Evolutionary conservation across 805 yeast genomes (phyloP).

Genomic region (Myxozyma neotropica): DNA sequence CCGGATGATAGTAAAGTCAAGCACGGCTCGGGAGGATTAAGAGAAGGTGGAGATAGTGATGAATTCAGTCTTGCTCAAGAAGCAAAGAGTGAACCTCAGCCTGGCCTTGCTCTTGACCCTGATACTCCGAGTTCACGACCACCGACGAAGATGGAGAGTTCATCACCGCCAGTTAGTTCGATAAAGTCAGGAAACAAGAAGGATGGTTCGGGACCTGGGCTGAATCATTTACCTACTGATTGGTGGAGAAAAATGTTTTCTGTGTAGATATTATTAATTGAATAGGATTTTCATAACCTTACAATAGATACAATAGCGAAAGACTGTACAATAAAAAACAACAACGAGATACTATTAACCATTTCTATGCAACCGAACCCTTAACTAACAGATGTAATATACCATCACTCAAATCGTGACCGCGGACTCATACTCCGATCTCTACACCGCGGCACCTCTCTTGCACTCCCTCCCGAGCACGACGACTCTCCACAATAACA

Average conservation of each 20-base stretch:
- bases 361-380: slow-evolving; percentile 6
- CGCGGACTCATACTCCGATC: slow-evolving; percentile 17
- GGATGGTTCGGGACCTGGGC: slow-evolving; percentile 13
- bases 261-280: slow-evolving; percentile 2
- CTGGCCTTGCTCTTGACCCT: slow-evolving; percentile 3
- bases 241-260: slow-evolving; percentile 31
- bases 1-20: slow-evolving; percentile 16
- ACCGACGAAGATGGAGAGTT: background rate
- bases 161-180: background rate
- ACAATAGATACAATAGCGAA: too few species aligned
- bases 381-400: background rate
- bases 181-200: background rate
- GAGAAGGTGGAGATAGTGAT: slow-evolving; percentile 6
- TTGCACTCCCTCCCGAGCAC: background rate
- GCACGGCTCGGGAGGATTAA: slow-evolving; percentile 20
- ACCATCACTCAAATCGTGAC: background rate
- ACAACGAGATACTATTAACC: background rate
- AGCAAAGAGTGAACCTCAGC: slow-evolving; percentile 8
- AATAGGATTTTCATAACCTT: background rate
- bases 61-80: background rate
- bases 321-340: background rate
- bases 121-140: background rate
- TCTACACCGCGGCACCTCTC: slow-evolving; percentile 9
- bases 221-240: slow-evolving; percentile 15
- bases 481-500: slow-evolving; percentile 11